These are phyloP conservation scores for Boletus sensibilis DNA, from an alignment of 768 basidiomycete genomes.

Conservation along the genomic window DNA sequence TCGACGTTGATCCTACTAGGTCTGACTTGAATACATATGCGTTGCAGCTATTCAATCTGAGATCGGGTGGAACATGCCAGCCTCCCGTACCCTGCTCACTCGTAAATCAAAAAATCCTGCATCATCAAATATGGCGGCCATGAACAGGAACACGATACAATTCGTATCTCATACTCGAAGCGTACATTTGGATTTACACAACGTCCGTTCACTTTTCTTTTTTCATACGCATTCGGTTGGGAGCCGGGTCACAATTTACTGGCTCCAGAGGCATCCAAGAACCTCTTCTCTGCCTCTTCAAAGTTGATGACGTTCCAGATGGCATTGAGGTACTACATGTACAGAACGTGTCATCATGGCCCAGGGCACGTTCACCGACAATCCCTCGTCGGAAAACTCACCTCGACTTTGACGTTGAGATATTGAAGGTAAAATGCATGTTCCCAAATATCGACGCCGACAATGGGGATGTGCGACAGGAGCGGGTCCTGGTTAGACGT, in stretches of 20 bases:
- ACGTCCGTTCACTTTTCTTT: neutral
- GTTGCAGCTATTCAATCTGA: too few species aligned
- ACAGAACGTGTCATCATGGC: neutral
- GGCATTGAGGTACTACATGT: constrained; percentile 62
- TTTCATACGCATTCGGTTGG: neutral
- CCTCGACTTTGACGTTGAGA: constrained; percentile 90
- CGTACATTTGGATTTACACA: neutral
- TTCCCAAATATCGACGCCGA: constrained; percentile 95
- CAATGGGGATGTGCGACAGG: constrained; percentile 70
- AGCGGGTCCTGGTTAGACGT: constrained; percentile 97
- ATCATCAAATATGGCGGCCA: neutral
- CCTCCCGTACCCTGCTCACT: too few species aligned
- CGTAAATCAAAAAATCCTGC: too few species aligned
- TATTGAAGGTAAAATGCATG: constrained; percentile 97
- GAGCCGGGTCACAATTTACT: constrained; percentile 36
- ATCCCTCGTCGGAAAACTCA: constrained; percentile 41
- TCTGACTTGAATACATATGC: too few species aligned
- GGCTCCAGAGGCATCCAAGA: constrained; percentile 36
- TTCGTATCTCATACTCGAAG: neutral
- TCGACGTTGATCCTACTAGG: too few species aligned
- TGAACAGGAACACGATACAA: neutral
- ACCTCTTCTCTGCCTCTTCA: constrained; percentile 72
- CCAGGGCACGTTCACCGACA: neutral
- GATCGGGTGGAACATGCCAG: too few species aligned
- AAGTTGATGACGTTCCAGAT: constrained; percentile 74